Percentiles rank a stretch among this genome's conserved stretches.
These are phyloP conservation scores for Gossypium davidsonii DNA, from an alignment of 441 rosid species.

Conservation along the genomic window DNA sequence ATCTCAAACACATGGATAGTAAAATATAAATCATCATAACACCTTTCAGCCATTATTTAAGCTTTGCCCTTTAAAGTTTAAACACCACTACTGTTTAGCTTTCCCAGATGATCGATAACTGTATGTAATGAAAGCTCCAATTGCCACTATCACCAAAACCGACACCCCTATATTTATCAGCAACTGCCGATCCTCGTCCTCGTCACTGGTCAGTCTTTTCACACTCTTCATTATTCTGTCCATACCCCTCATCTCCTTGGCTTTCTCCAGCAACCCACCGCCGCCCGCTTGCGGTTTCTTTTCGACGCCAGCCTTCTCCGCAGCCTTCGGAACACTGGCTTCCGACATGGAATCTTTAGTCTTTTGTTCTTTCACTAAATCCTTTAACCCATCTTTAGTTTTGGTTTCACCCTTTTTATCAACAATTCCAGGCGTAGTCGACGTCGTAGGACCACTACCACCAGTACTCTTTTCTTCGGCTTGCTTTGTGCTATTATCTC, in stretches of 20 bases:
- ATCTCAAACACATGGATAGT: neutral
- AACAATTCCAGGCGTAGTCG: neutral
- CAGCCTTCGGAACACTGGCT: neutral
- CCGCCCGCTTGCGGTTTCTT: neutral
- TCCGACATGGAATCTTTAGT: neutral
- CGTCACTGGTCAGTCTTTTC: neutral
- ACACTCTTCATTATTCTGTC: neutral
- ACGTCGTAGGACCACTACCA: neutral
- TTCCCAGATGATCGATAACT: conserved; percentile 23
- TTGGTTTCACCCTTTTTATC: neutral
- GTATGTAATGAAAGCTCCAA: conserved; percentile 53
- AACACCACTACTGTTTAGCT: neutral
- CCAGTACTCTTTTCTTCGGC: conserved; percentile 1
- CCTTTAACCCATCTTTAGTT: neutral
- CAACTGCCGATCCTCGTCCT: conserved; percentile 33
- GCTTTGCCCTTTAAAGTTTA: neutral
- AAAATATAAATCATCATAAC: neutral
- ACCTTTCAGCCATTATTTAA: neutral
- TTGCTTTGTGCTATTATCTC: neutral
- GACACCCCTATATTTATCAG: conserved; percentile 62
- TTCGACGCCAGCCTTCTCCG: neutral
- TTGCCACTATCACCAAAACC: conserved; percentile 50
- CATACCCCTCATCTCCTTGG: neutral
- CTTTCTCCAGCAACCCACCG: neutral
- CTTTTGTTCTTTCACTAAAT: neutral